Percentiles rank a stretch among this genome's conserved stretches.
These are phyloP conservation scores for Scutellaria barbata DNA, from an alignment of 257 asterid genomes.

Conservation along the genomic window DNA sequence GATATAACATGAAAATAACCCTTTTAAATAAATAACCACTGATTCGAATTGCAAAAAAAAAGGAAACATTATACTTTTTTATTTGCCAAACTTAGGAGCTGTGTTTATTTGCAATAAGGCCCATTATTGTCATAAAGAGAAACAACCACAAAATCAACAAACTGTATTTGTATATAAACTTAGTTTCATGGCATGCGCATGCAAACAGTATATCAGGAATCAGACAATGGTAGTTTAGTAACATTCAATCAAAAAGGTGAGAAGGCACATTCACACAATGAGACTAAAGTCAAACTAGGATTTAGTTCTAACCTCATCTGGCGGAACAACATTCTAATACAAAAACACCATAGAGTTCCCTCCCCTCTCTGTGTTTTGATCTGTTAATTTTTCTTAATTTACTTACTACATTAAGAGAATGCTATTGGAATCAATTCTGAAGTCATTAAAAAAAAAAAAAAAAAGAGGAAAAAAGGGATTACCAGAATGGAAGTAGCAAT, in stretches of 20 bases:
- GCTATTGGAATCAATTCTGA: constrained; percentile 24
- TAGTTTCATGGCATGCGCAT: neutral
- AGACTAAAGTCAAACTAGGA: constrained; percentile 17
- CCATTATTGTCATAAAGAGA: neutral
- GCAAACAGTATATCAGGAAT: constrained; percentile 10
- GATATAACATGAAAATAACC: too few species aligned
- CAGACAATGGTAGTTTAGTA: constrained; percentile 8
- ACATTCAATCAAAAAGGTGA: constrained; percentile 24
- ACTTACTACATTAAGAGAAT: neutral
- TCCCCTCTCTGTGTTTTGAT: neutral
- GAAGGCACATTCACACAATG: constrained; percentile 4
- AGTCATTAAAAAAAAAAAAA: constrained; percentile 14
- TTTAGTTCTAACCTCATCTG: neutral
- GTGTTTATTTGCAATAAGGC: too few species aligned
- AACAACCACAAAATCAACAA: constrained; percentile 7
- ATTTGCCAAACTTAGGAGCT: too few species aligned
- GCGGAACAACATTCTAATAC: neutral
- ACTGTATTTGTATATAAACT: neutral
- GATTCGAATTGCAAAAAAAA: too few species aligned
- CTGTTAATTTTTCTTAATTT: neutral
- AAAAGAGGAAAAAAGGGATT: constrained; percentile 24
- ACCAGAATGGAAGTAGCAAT: constrained; percentile 97
- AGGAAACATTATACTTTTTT: too few species aligned
- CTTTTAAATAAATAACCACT: too few species aligned
- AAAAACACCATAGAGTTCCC: neutral